Evolutionary conservation across 1,284 basidiomycete genomes (phyloP).

Genomic region (Chiua sp.): DNA sequence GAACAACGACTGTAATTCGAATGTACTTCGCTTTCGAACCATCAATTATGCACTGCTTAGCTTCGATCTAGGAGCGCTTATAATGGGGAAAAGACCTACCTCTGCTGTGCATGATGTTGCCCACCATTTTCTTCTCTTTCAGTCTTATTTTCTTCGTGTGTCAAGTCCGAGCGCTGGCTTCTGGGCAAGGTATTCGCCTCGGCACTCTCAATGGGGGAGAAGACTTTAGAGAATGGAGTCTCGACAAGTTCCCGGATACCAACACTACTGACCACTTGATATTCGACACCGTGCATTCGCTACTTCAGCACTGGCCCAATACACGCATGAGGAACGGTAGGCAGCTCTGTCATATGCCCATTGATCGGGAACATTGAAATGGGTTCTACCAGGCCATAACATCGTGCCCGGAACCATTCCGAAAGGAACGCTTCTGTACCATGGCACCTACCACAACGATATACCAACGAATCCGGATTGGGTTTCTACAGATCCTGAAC

Average conservation of each 20-base stretch:
- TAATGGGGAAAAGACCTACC: too few relatives aligned
- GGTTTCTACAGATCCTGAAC: constrained; percentile 49
- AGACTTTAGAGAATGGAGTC: constrained; percentile 14
- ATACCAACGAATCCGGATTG: constrained; percentile 45
- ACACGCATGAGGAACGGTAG: constrained; percentile 53
- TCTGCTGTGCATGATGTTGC: too few relatives aligned
- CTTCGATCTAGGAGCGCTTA: too few relatives aligned
- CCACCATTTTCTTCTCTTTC: too few relatives aligned
- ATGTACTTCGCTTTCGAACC: too few relatives aligned
- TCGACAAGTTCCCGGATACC: constrained; percentile 18
- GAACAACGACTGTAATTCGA: too few relatives aligned
- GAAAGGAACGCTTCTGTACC: constrained; percentile 48
- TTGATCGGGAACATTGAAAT: too few relatives aligned
- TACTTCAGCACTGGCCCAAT: constrained; percentile 57
- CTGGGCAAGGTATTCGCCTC: too few relatives aligned
- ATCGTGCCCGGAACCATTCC: constrained; percentile 48
- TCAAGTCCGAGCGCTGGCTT: too few relatives aligned
- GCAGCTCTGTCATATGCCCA: background rate
- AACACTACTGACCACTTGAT: constrained; percentile 33
- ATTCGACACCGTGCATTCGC: constrained; percentile 34
- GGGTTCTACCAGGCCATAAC: constrained; percentile 50
- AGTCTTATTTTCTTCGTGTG: too few relatives aligned
- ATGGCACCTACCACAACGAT: constrained; percentile 32
- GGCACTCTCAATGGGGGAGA: background rate
- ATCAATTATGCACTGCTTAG: too few relatives aligned